Percentiles rank a stretch among this genome's conserved stretches.
phyloP scores from a whole-genome alignment of 2,329 filamentous ascomycete species.

The Colletotrichum liriopes region DNA sequence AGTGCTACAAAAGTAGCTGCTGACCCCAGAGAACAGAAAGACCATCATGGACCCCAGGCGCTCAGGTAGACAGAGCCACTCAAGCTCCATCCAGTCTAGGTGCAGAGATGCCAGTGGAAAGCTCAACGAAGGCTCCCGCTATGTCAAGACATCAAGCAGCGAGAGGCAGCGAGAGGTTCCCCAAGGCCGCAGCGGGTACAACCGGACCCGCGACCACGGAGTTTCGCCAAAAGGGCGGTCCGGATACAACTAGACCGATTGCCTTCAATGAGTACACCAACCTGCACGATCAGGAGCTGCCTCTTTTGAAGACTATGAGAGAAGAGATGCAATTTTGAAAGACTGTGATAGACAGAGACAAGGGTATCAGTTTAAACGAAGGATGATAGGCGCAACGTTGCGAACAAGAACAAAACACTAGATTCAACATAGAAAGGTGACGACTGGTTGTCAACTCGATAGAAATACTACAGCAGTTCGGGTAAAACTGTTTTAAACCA shows the following conservation, averaged over 20 bases:
- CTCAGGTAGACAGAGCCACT: not conserved
- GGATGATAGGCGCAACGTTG: not conserved
- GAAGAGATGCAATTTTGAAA: not conserved
- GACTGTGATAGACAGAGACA: not conserved
- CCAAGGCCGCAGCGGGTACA: constrained; percentile 36
- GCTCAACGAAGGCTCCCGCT: not conserved
- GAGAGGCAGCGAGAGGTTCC: constrained; percentile 15
- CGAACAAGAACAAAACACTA: too few relatives aligned
- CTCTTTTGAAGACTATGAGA: not conserved
- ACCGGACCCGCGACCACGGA: constrained; percentile 22
- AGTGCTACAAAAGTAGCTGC: not conserved
- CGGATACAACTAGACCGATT: constrained; percentile 27
- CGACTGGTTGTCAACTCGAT: not conserved
- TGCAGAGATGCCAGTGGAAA: not conserved
- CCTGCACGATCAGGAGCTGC: not conserved
- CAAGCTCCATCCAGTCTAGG: not conserved
- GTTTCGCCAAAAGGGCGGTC: constrained; percentile 28
- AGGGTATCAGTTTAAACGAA: too few relatives aligned
- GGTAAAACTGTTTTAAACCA: not conserved
- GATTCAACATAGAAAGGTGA: not conserved
- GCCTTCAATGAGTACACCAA: not conserved
- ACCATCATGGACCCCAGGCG: constrained; percentile 19
- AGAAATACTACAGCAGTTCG: not conserved
- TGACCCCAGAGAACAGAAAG: not conserved
- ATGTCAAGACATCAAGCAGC: constrained; percentile 7